These are phyloP conservation scores for Dichotomocladium elegans DNA, from an alignment of 371 early-diverging fungal species.

Conservation along the genomic window DNA sequence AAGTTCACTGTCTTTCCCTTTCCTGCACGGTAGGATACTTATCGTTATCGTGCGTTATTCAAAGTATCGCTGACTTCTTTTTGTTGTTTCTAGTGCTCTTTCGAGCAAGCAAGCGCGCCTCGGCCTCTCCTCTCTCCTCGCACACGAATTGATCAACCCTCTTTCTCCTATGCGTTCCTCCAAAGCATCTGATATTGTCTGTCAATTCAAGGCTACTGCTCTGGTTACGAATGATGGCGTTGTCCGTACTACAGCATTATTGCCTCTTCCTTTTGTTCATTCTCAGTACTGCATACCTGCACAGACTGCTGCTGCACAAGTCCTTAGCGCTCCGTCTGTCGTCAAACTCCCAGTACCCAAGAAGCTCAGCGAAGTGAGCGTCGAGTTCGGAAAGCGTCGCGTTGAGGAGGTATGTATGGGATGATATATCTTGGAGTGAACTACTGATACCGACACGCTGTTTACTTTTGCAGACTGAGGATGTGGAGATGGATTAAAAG, in stretches of 20 bases:
- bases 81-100: constrained; percentile 38
- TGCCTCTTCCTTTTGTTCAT: constrained; percentile 68
- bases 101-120: constrained; percentile 80
- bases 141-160: constrained; percentile 71
- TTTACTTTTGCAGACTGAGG: constrained; percentile 17
- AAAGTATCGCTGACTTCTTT: no score
- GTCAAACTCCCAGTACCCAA: constrained; percentile 6
- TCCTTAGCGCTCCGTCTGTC: constrained; percentile 17
- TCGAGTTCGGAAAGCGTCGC: constrained; percentile 36
- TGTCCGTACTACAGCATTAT: constrained; percentile 62
- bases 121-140: constrained; percentile 81
- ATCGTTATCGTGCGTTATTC: background rate
- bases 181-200: constrained; percentile 59
- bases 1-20: constrained; percentile 85
- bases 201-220: constrained; percentile 87
- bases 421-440: no score
- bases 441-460: no score
- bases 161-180: constrained; percentile 71
- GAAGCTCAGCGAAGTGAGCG: constrained; percentile 11
- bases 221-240: constrained; percentile 74
- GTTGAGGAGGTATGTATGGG: constrained; percentile 20
- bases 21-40: constrained; percentile 48
- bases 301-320: constrained; percentile 33
- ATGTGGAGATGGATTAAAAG: constrained; percentile 28
- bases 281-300: constrained; percentile 60